These are phyloP conservation scores for Yarrowia sp. DNA, from an alignment of 805 yeast species.

Conservation along the genomic window DNA sequence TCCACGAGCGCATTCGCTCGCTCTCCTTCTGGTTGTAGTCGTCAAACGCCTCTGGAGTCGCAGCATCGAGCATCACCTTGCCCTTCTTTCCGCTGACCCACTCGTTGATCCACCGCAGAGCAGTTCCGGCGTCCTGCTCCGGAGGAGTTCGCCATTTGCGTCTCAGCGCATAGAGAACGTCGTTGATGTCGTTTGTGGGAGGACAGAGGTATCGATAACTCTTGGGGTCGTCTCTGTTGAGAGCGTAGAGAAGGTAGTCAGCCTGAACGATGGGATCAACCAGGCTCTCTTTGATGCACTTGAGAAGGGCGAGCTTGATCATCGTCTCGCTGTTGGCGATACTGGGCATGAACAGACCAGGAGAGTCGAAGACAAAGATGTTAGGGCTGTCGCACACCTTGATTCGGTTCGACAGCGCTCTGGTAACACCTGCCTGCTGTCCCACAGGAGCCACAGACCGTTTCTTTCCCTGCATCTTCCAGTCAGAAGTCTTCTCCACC, in stretches of 20 bases:
- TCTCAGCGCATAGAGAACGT: constrained; percentile 39
- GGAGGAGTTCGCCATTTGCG: neutral
- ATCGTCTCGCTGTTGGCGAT: constrained; percentile 63
- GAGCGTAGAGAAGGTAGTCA: constrained; percentile 71
- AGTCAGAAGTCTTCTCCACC: constrained; percentile 25
- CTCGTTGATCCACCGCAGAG: constrained; percentile 23
- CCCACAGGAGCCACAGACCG: constrained; percentile 73
- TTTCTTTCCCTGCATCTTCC: constrained; percentile 41
- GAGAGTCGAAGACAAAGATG: constrained; percentile 79
- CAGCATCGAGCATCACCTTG: constrained; percentile 11
- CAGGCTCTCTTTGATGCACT: constrained; percentile 65
- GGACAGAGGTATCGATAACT: constrained; percentile 44
- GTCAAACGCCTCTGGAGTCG: constrained; percentile 2
- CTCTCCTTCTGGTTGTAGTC: constrained; percentile 11
- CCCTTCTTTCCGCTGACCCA: constrained; percentile 26
- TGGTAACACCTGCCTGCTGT: constrained; percentile 85
- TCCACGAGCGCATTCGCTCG: constrained; percentile 20
- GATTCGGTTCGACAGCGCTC: constrained; percentile 72
- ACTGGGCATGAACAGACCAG: constrained; percentile 85
- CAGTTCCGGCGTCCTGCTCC: constrained; percentile 20
- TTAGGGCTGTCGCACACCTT: constrained; percentile 59
- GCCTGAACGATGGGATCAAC: constrained; percentile 84
- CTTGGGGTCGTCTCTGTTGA: constrained; percentile 49
- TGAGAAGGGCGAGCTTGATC: constrained; percentile 70
- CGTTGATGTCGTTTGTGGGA: constrained; percentile 70